A percentile compares a stretch with the other conserved stretches of the same genome.
phyloP scores from a whole-genome alignment of 2,329 filamentous ascomycete species.

The Aspergillus latus region DNA sequence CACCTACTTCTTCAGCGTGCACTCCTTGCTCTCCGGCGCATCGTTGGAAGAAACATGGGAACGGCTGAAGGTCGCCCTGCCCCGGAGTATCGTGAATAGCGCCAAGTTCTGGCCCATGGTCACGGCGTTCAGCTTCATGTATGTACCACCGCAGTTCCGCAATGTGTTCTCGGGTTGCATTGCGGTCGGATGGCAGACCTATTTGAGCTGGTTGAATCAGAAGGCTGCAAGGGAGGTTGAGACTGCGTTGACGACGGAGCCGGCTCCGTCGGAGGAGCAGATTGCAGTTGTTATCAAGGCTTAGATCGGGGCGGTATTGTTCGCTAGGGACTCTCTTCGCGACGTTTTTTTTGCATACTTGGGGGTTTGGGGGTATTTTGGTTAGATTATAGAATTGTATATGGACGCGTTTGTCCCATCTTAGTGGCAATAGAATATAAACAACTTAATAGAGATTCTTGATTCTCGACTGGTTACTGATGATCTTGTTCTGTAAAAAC shows the following conservation, averaged over 20 bases:
- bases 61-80: constrained; percentile 72
- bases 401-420: not conserved
- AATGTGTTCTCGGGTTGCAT: constrained; percentile 76
- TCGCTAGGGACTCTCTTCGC: not conserved
- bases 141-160: constrained; percentile 74
- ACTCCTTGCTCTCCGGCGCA: constrained; percentile 72
- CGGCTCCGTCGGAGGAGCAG: constrained; percentile 15
- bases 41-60: constrained; percentile 63
- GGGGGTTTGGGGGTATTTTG: no score
- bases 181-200: constrained; percentile 90
- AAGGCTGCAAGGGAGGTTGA: constrained; percentile 63
- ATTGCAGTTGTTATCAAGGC: constrained; percentile 18
- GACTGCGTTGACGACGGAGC: constrained; percentile 29
- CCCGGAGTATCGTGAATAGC: constrained; percentile 72
- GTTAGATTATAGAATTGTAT: constrained; percentile 1
- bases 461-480: no score
- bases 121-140: constrained; percentile 84
- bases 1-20: constrained; percentile 77
- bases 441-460: no score
- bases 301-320: not conserved
- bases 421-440: no score
- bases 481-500: no score
- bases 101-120: constrained; percentile 87
- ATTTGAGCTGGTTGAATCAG: constrained; percentile 77
- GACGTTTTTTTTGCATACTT: no score